Conservation (phyloP, 2,329 filamentous ascomycete genomes). For the Dichotomopilus funicola region DNA sequence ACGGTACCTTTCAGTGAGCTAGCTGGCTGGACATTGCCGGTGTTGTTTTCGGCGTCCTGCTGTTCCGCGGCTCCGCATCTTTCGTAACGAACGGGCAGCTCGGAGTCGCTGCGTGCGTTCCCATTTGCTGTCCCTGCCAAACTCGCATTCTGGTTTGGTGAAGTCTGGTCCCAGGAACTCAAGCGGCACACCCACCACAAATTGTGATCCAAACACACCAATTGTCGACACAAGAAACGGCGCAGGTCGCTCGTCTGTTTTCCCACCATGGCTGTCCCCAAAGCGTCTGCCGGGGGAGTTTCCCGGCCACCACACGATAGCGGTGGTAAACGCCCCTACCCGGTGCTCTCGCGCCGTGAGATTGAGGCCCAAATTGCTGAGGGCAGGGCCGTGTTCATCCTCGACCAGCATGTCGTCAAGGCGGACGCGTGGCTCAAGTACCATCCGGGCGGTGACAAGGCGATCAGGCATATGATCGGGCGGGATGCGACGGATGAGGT, state of each 20-base stretch:
- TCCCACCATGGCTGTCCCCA: not conserved
- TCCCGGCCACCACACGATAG: not conserved
- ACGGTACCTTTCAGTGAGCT: no score
- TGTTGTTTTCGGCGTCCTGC: not conserved
- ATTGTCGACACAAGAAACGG: no score
- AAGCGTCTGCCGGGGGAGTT: not conserved
- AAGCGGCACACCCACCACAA: no score
- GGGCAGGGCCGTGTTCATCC: constrained; percentile 71
- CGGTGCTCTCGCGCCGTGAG: constrained; percentile 42
- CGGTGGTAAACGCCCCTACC: constrained; percentile 24
- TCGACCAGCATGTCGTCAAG: constrained; percentile 75
- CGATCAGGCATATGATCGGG: constrained; percentile 89
- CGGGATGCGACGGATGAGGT: constrained; percentile 93
- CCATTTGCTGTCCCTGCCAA: not conserved
- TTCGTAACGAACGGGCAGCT: not conserved
- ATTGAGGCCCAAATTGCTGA: constrained; percentile 80
- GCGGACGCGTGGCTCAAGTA: constrained; percentile 83
- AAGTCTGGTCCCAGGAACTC: no score
- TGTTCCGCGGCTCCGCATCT: not conserved
- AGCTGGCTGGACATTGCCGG: no score
- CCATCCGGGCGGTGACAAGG: constrained; percentile 86
- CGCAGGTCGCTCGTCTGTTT: not conserved
- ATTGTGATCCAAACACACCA: no score
- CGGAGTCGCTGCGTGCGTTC: not conserved
- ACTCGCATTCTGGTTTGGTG: not conserved